Conservation (phyloP, 2,329 filamentous ascomycete genomes). For the Aspergillus viridinutans region DNA sequence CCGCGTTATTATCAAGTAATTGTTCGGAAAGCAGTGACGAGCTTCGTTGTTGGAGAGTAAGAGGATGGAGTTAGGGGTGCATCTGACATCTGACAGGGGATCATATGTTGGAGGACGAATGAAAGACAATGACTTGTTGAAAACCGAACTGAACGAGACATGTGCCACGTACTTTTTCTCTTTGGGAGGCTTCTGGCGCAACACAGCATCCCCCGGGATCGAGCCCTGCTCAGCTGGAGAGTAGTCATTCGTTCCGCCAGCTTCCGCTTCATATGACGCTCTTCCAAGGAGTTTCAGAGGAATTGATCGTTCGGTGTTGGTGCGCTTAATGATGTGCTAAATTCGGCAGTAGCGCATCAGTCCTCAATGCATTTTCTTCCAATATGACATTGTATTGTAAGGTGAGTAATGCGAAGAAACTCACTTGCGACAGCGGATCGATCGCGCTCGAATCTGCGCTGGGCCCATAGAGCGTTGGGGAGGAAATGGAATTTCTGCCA, state of each 20-base stretch:
- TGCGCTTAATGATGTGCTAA: constrained; percentile 63
- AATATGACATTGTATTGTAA: neutral
- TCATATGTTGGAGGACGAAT: neutral
- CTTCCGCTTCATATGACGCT: constrained; percentile 40
- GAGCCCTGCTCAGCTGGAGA: constrained; percentile 26
- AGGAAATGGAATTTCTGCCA: constrained; percentile 22
- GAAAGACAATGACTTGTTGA: neutral
- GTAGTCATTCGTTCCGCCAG: constrained; percentile 32
- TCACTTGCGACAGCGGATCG: constrained; percentile 65
- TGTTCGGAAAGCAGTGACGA: neutral
- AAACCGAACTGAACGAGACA: neutral
- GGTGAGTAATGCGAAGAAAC: constrained; percentile 2
- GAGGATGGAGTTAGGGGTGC: neutral
- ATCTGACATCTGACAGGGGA: neutral
- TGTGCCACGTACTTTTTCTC: constrained; percentile 61
- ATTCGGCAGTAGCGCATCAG: constrained; percentile 8
- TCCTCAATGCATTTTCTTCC: neutral
- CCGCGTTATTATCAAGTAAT: neutral
- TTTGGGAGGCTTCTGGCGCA: constrained; percentile 40
- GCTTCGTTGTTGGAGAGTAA: neutral
- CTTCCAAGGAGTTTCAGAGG: constrained; percentile 41
- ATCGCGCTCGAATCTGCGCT: constrained; percentile 47
- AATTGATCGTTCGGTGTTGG: constrained; percentile 59
- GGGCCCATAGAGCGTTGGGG: constrained; percentile 22
- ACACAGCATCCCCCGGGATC: constrained; percentile 28